A percentile compares a stretch with the other conserved stretches of the same genome.
Conservation (phyloP, 1,284 basidiomycete genomes). For the Leccinum huronense region DNA sequence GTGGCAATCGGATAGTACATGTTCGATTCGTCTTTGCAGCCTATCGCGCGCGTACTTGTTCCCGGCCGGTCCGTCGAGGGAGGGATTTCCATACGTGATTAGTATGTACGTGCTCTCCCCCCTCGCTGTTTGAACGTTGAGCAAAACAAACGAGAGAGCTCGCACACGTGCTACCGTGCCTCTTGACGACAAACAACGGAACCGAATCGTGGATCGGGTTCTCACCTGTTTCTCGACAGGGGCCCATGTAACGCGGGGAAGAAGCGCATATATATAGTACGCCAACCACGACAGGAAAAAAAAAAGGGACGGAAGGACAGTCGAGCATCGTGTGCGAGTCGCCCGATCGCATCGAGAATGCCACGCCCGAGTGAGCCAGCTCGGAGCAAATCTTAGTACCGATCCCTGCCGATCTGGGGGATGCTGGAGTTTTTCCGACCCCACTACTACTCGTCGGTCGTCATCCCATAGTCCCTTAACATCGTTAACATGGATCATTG, state of each 20-base stretch:
- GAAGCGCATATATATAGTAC: neutral
- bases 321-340: constrained; percentile 4
- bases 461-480: neutral
- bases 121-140: neutral
- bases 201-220: neutral
- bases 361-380: neutral
- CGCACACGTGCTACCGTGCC: neutral
- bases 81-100: neutral
- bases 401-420: neutral
- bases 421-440: neutral
- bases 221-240: constrained; percentile 10
- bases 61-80: neutral
- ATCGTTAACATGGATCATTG: too few relatives aligned
- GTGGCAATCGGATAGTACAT: neutral
- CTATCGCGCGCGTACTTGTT: neutral
- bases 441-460: neutral
- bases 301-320: neutral
- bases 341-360: constrained; percentile 2
- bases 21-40: neutral
- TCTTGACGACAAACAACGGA: neutral
- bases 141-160: neutral
- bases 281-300: constrained; percentile 1
- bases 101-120: too few relatives aligned
- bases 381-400: neutral
- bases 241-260: constrained; percentile 21